Percentiles rank a stretch among this genome's conserved stretches.
Conservation (phyloP, 371 early-diverging fungal species). For the Nematocida displodere region DNA sequence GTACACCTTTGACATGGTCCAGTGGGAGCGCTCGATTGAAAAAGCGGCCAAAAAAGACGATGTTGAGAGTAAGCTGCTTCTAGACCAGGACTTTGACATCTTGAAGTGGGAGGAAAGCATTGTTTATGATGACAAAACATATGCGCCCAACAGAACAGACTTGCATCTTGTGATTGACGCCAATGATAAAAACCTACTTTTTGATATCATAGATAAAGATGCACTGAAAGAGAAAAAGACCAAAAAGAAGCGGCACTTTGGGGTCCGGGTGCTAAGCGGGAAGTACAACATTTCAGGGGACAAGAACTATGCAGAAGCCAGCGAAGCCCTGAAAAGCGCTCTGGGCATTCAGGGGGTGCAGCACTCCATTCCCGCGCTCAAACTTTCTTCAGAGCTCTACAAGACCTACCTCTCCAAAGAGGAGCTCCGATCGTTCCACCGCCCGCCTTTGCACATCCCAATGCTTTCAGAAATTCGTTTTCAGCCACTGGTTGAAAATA, state of each 20-base stretch:
- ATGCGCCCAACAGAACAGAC: slow-evolving; percentile 21
- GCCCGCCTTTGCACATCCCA: slow-evolving; percentile 73
- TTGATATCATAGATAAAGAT: slow-evolving; percentile 64
- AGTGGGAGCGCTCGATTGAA: slow-evolving; percentile 62
- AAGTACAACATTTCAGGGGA: slow-evolving; percentile 88
- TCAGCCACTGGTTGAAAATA: not conserved
- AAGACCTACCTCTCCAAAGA: slow-evolving; percentile 76
- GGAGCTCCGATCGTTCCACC: slow-evolving; percentile 84
- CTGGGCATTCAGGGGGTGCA: slow-evolving; percentile 77
- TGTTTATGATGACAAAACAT: slow-evolving; percentile 57
- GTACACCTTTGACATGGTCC: slow-evolving; percentile 61
- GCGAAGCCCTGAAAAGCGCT: slow-evolving; percentile 68
- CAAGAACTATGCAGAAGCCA: slow-evolving; percentile 73
- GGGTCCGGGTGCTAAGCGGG: slow-evolving; percentile 66
- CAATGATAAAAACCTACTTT: slow-evolving; percentile 65
- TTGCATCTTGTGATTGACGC: slow-evolving; percentile 56
- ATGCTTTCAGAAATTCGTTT: slow-evolving; percentile 26
- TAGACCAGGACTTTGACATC: slow-evolving; percentile 59
- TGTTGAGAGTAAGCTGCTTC: slow-evolving; percentile 49
- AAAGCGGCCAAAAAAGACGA: not conserved
- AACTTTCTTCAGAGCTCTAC: slow-evolving; percentile 76
- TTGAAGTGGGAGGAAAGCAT: slow-evolving; percentile 64
- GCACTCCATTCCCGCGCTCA: slow-evolving; percentile 83
- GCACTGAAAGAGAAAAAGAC: slow-evolving; percentile 50
- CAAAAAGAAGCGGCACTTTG: slow-evolving; percentile 52